Conservation (phyloP, 352 stramenopile species). For the Pythium coloratum region DNA sequence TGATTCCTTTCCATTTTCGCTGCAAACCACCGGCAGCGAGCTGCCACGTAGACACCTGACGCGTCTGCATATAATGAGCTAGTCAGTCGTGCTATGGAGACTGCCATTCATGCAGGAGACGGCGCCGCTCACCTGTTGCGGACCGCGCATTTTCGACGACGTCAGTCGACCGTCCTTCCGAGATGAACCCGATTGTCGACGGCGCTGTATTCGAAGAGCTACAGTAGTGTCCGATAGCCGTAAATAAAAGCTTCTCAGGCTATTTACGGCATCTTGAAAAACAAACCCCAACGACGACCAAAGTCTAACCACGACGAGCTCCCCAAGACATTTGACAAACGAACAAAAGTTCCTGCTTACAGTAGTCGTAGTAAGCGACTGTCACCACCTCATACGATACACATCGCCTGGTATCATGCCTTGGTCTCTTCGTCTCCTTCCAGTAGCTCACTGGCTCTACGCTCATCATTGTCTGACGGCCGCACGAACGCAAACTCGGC, state of each 20-base stretch:
- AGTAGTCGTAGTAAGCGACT: neutral
- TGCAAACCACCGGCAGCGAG: constrained; percentile 73
- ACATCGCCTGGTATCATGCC: constrained; percentile 17
- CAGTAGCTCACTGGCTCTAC: neutral
- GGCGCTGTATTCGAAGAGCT: neutral
- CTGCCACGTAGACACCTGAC: constrained; percentile 68
- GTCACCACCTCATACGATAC: neutral
- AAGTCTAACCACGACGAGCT: neutral
- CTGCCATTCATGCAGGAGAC: neutral
- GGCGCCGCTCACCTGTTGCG: constrained; percentile 9
- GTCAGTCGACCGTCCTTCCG: neutral
- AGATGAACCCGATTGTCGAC: neutral
- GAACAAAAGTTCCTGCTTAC: neutral
- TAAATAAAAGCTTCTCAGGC: neutral
- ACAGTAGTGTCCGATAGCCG: neutral
- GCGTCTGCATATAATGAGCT: constrained; percentile 15
- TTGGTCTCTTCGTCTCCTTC: constrained; percentile 33
- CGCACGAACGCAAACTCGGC: constrained; percentile 77
- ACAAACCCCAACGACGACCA: neutral
- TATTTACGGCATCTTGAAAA: constrained; percentile 1
- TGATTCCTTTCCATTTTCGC: constrained; percentile 80
- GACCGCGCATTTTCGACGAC: neutral
- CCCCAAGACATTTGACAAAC: neutral
- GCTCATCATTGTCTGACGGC: constrained; percentile 9
- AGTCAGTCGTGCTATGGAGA: neutral